Evolutionary conservation across 2,329 filamentous ascomycete species (phyloP).

Genomic region (Claviceps citrina): DNA sequence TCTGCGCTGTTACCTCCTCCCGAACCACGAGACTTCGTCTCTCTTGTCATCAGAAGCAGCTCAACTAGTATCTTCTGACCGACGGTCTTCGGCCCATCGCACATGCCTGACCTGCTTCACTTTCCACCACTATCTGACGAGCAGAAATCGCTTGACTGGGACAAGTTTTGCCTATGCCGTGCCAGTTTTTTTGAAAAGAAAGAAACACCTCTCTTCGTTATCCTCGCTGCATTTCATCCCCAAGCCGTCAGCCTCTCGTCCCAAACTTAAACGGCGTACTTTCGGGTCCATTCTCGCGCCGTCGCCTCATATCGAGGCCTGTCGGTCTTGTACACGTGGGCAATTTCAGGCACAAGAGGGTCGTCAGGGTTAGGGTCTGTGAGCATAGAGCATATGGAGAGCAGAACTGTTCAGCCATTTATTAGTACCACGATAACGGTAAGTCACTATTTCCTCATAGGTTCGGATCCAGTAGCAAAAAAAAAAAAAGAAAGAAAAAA

Average conservation of each 20-base stretch:
- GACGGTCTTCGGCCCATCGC: neutral
- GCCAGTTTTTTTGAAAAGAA: conserved; percentile 6
- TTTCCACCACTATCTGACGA: conserved; percentile 1
- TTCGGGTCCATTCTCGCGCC: conserved; percentile 94
- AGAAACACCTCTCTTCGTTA: conserved; percentile 1
- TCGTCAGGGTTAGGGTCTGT: conserved; percentile 99
- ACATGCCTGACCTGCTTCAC: conserved; percentile 3
- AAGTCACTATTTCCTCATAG: neutral
- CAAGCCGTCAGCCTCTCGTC: neutral
- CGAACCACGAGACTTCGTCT: conserved; percentile 13
- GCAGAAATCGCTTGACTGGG: conserved; percentile 3
- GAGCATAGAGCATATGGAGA: conserved; percentile 99
- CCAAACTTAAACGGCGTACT: conserved; percentile 71
- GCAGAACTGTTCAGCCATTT: conserved; percentile 47
- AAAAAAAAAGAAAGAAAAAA: neutral
- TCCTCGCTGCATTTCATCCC: neutral
- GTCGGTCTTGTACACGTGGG: conserved; percentile 99
- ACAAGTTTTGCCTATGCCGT: neutral
- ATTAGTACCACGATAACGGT: conserved; percentile 2
- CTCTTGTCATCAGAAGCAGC: conserved; percentile 12
- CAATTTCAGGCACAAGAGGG: conserved; percentile 95
- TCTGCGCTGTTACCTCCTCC: conserved; percentile 18
- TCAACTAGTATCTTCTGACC: conserved; percentile 8
- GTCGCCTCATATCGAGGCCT: conserved; percentile 90
- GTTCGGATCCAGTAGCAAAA: no score